A percentile compares a stretch with the other conserved stretches of the same genome.
Conservation (phyloP, 1,284 basidiomycete species). For the Ganoderma sp. region DNA sequence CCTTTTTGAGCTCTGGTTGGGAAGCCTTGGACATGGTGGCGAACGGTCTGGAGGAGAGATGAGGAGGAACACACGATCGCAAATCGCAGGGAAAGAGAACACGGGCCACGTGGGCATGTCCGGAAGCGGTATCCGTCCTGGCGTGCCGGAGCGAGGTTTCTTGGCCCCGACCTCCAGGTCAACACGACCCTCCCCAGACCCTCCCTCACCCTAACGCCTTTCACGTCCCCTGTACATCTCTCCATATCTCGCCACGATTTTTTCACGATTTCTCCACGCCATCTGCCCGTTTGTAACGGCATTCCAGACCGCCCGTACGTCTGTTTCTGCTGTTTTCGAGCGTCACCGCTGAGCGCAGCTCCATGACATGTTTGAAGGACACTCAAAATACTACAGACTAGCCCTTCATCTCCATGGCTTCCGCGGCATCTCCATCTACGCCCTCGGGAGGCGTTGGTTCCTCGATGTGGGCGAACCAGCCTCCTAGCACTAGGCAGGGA, state of each 20-base stretch:
- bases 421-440: constrained; percentile 32
- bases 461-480: constrained; percentile 38
- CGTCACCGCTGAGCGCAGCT: constrained; percentile 19
- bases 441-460: constrained; percentile 33
- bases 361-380: constrained; percentile 15
- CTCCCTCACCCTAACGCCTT: constrained; percentile 22
- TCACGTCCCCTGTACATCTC: constrained; percentile 29
- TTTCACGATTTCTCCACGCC: constrained; percentile 1
- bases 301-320: constrained; percentile 22
- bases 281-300: constrained; percentile 4
- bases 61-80: constrained; percentile 13
- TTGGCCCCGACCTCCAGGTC: constrained; percentile 23
- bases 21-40: constrained; percentile 85
- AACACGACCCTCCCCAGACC: constrained; percentile 24
- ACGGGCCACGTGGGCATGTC: constrained; percentile 28
- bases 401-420: constrained; percentile 29
- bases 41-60: constrained; percentile 21
- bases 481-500: constrained; percentile 41
- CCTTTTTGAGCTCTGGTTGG: constrained; percentile 95
- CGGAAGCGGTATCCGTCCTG: constrained; percentile 21
- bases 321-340: constrained; percentile 10
- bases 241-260: constrained; percentile 19
- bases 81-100: constrained; percentile 20
- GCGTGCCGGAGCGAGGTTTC: constrained; percentile 24
- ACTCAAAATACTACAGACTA: constrained; percentile 14